Evolutionary conservation across 352 stramenopile genomes (phyloP), one percentile per base, ranked within the genome.

Genomic region (Phytophthora pistaciae): DNA sequence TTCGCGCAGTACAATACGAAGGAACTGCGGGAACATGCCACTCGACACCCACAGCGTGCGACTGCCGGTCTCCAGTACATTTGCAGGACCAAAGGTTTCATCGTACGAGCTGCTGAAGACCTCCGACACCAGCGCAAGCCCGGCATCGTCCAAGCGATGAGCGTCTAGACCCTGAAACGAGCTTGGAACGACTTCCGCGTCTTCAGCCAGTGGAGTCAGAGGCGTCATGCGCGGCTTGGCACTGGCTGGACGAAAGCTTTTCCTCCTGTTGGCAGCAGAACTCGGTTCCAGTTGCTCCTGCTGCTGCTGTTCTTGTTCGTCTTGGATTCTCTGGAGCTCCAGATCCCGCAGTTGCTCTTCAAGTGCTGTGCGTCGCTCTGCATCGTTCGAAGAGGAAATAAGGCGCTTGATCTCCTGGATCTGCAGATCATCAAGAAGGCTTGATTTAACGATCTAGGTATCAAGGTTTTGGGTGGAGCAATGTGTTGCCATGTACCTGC

Each of bases 321-420:
- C 61, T 61, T 90, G 79, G 42, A 91, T 75, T 40, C 78, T 80
- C 18, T 82, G 79, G 7, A 91, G 64, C 38, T 95, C 87, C 27
- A 95, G 73, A 48, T 88, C 83, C 2, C 79, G 72, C 10, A 94
- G 72, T 31, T 94, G 86, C 25, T 95, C 86, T 56, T 93, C 88
- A 9, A 95, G 72, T 9, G 76, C 69, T 16, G 73, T 70, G 21
- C 82, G 75, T 46, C 86, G 83, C 11, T 92, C 85, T 3, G 69
- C 63, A 61, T 94, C 88, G 8, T 79, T 90, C 14, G 88, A 89
- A 9, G 86, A 83, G 31, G 86, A 92, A 67, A 95, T 87, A 21
- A 95, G 69, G 13, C 86, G 84, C 56, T 81, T 86, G 55, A 94
- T 92, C 82, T 95, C 86, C 55, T 91, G 76, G 61, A 93, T 91